Conservation (phyloP, 805 yeast species). For the Starmerella asiatica region DNA sequence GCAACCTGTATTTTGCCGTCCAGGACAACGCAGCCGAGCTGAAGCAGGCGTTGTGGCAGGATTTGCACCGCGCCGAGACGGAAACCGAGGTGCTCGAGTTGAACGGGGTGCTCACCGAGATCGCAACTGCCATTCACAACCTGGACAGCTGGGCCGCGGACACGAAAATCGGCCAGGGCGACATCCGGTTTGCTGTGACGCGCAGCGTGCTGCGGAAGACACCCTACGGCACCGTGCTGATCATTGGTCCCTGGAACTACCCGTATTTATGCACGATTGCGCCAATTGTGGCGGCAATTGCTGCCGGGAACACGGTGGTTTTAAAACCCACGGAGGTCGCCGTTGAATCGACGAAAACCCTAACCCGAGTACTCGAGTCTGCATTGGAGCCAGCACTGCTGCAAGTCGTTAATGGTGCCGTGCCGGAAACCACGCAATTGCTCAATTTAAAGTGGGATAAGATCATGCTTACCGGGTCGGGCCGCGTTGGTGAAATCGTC, state of each 20-base stretch:
- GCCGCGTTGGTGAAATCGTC: constrained; percentile 60
- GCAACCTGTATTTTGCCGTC: constrained; percentile 52
- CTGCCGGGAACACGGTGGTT: constrained; percentile 72
- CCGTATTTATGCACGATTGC: constrained; percentile 52
- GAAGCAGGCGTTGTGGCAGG: constrained; percentile 45
- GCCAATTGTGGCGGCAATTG: constrained; percentile 67
- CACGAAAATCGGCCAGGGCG: constrained; percentile 24
- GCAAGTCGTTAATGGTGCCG: constrained; percentile 58
- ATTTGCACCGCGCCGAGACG: constrained; percentile 48
- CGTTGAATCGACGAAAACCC: constrained; percentile 44
- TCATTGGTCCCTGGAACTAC: constrained; percentile 71
- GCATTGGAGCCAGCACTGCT: constrained; percentile 46
- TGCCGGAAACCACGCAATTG: constrained; percentile 46
- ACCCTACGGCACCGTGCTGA: constrained; percentile 50
- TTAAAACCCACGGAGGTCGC: constrained; percentile 64
- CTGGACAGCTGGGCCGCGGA: constrained; percentile 52
- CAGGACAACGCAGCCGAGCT: constrained; percentile 44
- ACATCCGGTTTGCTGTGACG: constrained; percentile 18
- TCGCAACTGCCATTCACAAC: constrained; percentile 44
- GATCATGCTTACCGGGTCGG: constrained; percentile 77
- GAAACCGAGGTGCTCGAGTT: constrained; percentile 57
- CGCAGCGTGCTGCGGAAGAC: constrained; percentile 18
- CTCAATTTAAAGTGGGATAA: constrained; percentile 60
- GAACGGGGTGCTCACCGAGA: constrained; percentile 38
- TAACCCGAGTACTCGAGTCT: constrained; percentile 41